Base-by-base conservation (phyloP, 257 asterid species). In the Forsythia suspensa region DNA sequence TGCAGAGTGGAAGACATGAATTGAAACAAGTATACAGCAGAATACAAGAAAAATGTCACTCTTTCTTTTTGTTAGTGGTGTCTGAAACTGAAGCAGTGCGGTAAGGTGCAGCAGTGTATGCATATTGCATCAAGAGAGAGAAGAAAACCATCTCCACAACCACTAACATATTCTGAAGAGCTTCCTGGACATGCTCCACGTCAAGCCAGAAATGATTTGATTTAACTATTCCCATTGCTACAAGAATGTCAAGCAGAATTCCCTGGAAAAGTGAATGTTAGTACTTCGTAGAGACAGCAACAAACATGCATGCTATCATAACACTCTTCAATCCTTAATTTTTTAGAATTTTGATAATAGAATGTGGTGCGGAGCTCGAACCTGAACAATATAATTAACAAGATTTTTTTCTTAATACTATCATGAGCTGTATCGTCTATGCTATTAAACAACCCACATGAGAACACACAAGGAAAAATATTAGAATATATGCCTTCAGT, bases 121-220 rank as follows among this genome's bases (percentile, higher is more conserved):
- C 99, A 72, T 89, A 83, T 76, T 92, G 94, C 97, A 91, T 94
- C 15, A 89, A 71, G 46, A 85, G 80, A 70, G 99, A 80, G 81
- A 95, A 95, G 96, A 95, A 85, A 76, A 95, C 98, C 99, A 95
- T 95, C 87, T 95, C 99, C 76, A 89, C 85, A 0, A 95, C 88
- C 87, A 95, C 96, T 24, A 95, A 15, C 5, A 82, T 72, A 73
- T 95, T 95, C 87, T 93, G 99, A 75, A 93, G 90, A 73, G 93
- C 97, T 81, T 87, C 95, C 72, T 91, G 87, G 37, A 95, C 85
- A 80, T 93, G 99, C 89, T 92, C 97, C 66, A 89, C 95, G 13
- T 93, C 96, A 42, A 95, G 91, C 99, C 98, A 95, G 89, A 90
- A 90, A 78, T 95, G 94, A 80, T 87, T 80, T 0, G 99, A 93